Conservation (phyloP, 2,329 filamentous ascomycete species). For the Paracoccidioides lutzii region DNA sequence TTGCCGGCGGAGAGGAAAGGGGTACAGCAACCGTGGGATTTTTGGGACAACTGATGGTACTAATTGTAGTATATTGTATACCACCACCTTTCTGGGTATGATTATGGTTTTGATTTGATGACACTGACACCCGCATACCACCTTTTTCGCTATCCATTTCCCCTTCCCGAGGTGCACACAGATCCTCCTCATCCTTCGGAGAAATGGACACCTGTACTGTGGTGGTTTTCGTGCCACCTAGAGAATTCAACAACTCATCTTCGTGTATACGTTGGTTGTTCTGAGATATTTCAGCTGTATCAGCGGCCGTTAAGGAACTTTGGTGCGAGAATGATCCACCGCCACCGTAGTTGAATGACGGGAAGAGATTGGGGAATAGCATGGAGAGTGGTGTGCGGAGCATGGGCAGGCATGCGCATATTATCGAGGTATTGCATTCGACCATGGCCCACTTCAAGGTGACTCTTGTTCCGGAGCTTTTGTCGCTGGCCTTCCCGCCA, state of each 20-base stretch:
- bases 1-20: not conserved
- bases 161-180: not conserved
- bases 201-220: not conserved
- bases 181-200: not conserved
- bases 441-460: constrained; percentile 26
- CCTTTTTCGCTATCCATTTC: not conserved
- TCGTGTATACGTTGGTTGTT: not conserved
- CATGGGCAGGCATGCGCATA: constrained; percentile 29
- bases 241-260: not conserved
- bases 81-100: not conserved
- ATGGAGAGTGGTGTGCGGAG: constrained; percentile 16
- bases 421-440: constrained; percentile 25
- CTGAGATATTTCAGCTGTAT: not conserved
- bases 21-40: not conserved
- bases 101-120: not conserved
- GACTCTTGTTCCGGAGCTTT: constrained; percentile 16
- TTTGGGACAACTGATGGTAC: not conserved
- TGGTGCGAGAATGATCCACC: not conserved
- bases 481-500: constrained; percentile 14
- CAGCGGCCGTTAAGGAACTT: not conserved
- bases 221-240: not conserved
- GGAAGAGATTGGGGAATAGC: constrained; percentile 14
- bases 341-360: not conserved
- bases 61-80: not conserved
- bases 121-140: too few relatives aligned